Conservation (phyloP, 352 stramenopile genomes). For the Phytopythium aichiense region DNA sequence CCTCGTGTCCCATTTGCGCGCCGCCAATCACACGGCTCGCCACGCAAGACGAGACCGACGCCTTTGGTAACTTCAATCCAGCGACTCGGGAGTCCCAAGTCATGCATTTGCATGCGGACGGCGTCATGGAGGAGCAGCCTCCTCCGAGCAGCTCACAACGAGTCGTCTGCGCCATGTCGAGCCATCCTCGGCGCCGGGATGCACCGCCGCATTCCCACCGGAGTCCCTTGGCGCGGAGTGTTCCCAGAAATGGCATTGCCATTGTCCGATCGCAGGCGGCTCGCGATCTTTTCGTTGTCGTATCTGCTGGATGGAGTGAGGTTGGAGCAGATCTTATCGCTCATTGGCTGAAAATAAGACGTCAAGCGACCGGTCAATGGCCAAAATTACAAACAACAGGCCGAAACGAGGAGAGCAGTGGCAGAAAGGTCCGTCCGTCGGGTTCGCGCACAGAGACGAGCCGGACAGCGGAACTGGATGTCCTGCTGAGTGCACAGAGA, state of each 20-base stretch:
- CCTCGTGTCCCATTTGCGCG: not conserved
- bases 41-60: not conserved
- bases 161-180: slow-evolving; percentile 7
- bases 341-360: slow-evolving; percentile 2
- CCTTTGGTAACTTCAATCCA: not conserved
- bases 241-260: slow-evolving; percentile 6
- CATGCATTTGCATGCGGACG: too few relatives aligned
- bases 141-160: not conserved
- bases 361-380: not conserved
- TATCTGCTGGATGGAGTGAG: not conserved
- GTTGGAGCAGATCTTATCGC: not conserved
- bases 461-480: slow-evolving; percentile 8
- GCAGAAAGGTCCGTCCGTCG: slow-evolving; percentile 9
- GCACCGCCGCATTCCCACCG: not conserved
- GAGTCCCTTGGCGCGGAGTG: slow-evolving; percentile 3
- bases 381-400: slow-evolving; percentile 1
- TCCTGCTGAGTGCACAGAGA: not conserved
- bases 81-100: too few relatives aligned
- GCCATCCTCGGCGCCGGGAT: not conserved
- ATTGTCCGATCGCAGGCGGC: slow-evolving; percentile 21
- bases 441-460: slow-evolving; percentile 1
- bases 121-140: not conserved
- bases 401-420: not conserved
- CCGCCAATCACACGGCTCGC: not conserved
- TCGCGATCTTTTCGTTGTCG: not conserved